Evolutionary conservation across 1,284 basidiomycete genomes (phyloP).

Genomic region (Athelia psychrophila): DNA sequence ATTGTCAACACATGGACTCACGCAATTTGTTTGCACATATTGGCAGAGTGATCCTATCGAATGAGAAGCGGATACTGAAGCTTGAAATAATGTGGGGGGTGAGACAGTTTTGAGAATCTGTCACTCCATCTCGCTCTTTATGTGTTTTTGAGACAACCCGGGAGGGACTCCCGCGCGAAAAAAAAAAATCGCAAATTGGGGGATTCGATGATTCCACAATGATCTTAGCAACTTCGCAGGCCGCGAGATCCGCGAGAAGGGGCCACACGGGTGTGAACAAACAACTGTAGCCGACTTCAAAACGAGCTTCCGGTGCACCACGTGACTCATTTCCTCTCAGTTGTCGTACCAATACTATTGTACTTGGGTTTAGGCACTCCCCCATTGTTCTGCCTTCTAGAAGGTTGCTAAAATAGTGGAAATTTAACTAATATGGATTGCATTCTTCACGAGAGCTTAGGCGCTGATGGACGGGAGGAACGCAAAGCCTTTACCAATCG

Average conservation of each 20-base stretch:
- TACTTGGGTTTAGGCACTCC: too few relatives aligned
- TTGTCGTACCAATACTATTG: too few relatives aligned
- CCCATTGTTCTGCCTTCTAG: too few relatives aligned
- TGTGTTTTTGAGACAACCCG: neutral
- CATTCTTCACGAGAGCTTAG: too few relatives aligned
- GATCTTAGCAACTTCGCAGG: neutral
- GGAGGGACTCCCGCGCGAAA: neutral
- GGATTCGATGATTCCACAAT: neutral
- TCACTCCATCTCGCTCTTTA: constrained; percentile 1
- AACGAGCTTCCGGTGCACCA: too few relatives aligned
- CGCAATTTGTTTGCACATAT: constrained; percentile 60
- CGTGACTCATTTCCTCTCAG: too few relatives aligned
- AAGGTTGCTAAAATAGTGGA: too few relatives aligned
- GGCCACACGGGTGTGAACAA: neutral
- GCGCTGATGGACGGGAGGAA: too few relatives aligned
- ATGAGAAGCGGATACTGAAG: constrained; percentile 3
- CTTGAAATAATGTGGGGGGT: constrained; percentile 3
- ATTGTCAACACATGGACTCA: constrained; percentile 28
- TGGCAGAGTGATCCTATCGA: neutral
- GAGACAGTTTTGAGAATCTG: neutral
- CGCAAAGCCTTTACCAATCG: too few relatives aligned
- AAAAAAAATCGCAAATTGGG: neutral
- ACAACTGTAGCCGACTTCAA: too few relatives aligned
- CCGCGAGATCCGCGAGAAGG: neutral
- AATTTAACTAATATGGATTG: too few relatives aligned